Percentiles rank a stretch among this genome's conserved stretches.
phyloP scores from a whole-genome alignment of 2,329 filamentous ascomycete species.

The Cytospora schulzeri region DNA sequence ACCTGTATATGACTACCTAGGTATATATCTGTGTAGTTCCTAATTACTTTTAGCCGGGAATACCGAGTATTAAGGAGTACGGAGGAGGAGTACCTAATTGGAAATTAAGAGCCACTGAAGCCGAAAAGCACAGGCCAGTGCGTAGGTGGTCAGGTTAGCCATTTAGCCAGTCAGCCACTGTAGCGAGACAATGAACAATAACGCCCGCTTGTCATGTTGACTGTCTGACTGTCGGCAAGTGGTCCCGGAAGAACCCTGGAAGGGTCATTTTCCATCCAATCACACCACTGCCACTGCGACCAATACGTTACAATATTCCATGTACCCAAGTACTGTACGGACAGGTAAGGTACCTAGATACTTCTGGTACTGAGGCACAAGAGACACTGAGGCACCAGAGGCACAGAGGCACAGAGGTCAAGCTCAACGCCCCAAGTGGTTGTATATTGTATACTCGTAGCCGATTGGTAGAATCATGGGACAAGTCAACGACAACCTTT shows the following conservation, averaged over 20 bases:
- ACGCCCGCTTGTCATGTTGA: neutral
- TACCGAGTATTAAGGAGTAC: neutral
- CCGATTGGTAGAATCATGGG: slow-evolving; percentile 8
- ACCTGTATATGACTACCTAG: too few relatives aligned
- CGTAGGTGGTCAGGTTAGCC: too few relatives aligned
- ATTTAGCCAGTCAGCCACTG: too few relatives aligned
- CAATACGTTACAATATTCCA: neutral
- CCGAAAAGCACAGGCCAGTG: neutral
- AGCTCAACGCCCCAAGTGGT: slow-evolving; percentile 12
- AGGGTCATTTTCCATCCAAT: too few relatives aligned
- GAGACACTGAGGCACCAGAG: too few relatives aligned
- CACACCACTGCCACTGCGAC: too few relatives aligned
- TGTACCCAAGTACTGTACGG: too few relatives aligned
- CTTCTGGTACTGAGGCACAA: too few relatives aligned
- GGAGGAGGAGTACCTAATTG: too few relatives aligned
- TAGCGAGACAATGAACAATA: neutral
- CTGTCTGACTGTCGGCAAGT: neutral
- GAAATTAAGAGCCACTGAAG: neutral
- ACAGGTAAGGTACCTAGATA: too few relatives aligned
- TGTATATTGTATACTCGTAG: slow-evolving; percentile 14
- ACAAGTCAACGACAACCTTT: slow-evolving; percentile 7
- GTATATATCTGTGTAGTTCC: neutral
- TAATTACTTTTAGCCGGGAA: neutral
- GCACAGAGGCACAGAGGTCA: neutral
- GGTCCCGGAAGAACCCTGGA: neutral